phyloP scores from a whole-genome alignment of 768 basidiomycete species.

The Gloeophyllum trabeum region DNA sequence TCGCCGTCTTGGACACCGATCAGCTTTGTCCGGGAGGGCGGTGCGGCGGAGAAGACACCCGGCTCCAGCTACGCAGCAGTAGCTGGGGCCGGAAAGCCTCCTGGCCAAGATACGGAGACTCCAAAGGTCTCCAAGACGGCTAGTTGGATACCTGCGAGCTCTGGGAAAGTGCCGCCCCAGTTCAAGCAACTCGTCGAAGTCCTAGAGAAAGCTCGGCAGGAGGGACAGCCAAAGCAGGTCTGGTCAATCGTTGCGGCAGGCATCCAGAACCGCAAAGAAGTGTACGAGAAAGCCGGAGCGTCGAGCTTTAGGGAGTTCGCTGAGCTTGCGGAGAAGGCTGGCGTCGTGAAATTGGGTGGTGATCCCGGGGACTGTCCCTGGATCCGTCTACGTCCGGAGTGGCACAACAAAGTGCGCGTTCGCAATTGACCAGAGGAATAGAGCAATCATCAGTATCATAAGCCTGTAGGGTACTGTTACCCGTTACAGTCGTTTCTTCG shows the following conservation, averaged over 20 bases:
- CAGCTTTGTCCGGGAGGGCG: too few relatives aligned
- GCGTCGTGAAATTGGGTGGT: conserved; percentile 10
- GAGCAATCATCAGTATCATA: too few relatives aligned
- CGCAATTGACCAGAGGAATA: too few relatives aligned
- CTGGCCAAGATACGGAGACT: neutral
- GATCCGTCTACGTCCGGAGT: neutral
- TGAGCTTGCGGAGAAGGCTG: conserved; percentile 15
- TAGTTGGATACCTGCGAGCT: neutral
- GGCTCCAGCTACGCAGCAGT: too few relatives aligned
- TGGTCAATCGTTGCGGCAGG: neutral
- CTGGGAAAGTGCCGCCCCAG: neutral
- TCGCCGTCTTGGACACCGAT: neutral
- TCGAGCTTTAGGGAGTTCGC: conserved; percentile 16
- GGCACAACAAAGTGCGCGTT: too few relatives aligned
- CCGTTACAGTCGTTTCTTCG: too few relatives aligned
- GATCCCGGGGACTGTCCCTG: neutral
- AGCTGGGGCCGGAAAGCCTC: neutral
- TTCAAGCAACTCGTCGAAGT: neutral
- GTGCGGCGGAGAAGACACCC: too few relatives aligned
- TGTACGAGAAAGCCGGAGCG: conserved; percentile 17
- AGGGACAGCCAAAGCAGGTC: neutral
- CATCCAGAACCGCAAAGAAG: neutral
- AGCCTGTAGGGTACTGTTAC: too few relatives aligned
- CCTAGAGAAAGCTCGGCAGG: neutral
- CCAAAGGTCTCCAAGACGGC: neutral